Conservation (phyloP, 495 filamentous ascomycete genomes). For the Podospora pseudopauciseta region DNA sequence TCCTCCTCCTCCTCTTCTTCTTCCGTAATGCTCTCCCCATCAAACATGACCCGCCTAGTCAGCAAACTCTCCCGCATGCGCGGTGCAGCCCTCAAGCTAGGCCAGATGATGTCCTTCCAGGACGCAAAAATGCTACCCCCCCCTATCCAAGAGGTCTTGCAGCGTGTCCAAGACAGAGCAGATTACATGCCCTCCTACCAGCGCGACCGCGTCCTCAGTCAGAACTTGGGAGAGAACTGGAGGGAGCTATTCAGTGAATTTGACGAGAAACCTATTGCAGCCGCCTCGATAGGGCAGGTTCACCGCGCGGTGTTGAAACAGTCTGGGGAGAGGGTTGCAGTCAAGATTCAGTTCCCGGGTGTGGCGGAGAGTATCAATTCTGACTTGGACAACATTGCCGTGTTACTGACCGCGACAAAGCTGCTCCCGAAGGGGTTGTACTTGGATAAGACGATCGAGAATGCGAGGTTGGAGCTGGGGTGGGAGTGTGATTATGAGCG, state of each 20-base stretch:
- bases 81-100: conserved; percentile 95
- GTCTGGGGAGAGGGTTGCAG: conserved; percentile 72
- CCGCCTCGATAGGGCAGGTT: conserved; percentile 97
- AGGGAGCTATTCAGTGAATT: conserved; percentile 77
- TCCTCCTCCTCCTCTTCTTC: conserved; percentile 55
- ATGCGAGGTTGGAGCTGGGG: conserved; percentile 84
- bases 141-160: conserved; percentile 78
- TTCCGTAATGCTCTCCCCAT: conserved; percentile 81
- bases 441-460: conserved; percentile 95
- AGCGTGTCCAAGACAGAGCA: conserved; percentile 91
- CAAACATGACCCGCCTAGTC: conserved; percentile 89
- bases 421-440: conserved; percentile 89
- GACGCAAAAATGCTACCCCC: conserved; percentile 93
- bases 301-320: conserved; percentile 79
- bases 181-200: conserved; percentile 98
- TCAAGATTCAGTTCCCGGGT: conserved; percentile 98
- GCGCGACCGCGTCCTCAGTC: conserved; percentile 72
- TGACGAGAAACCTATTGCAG: conserved; percentile 87
- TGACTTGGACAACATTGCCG: conserved; percentile 85
- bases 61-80: conserved; percentile 92
- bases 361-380: conserved; percentile 93
- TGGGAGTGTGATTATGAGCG: conserved; percentile 97
- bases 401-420: conserved; percentile 84
- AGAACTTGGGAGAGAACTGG: conserved; percentile 83
- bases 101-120: conserved; percentile 97